Evolutionary conservation across 1,284 basidiomycete genomes (phyloP).

Genomic region (Heterobasidion irregulare): DNA sequence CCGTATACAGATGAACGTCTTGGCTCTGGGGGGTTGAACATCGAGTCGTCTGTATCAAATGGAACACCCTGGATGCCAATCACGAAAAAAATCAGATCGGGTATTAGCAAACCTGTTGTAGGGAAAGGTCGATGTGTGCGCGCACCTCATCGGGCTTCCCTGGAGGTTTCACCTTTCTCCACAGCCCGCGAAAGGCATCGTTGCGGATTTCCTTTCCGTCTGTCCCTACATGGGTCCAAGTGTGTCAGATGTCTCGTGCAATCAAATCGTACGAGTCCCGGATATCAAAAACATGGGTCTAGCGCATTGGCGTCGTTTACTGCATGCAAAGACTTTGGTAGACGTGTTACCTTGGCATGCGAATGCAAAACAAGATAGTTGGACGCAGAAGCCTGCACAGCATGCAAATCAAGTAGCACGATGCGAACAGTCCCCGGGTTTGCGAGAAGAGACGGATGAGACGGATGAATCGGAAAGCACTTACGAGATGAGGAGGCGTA

Average conservation of each 20-base stretch:
- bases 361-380: too few relatives aligned
- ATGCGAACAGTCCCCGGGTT: too few relatives aligned
- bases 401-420: too few relatives aligned
- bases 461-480: slow-evolving; percentile 12
- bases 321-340: too few relatives aligned
- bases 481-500: slow-evolving; percentile 46
- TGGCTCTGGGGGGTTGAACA: slow-evolving; percentile 59
- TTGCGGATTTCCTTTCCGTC: slow-evolving; percentile 20
- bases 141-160: slow-evolving; percentile 67
- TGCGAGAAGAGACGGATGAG: background rate
- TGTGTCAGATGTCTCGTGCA: background rate
- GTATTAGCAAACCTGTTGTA: background rate
- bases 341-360: too few relatives aligned
- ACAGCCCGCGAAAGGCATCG: slow-evolving; percentile 53
- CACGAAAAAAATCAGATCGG: background rate
- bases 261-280: too few relatives aligned
- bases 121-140: background rate
- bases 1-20: slow-evolving; percentile 15
- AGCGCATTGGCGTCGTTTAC: too few relatives aligned
- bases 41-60: slow-evolving; percentile 64
- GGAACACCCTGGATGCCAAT: slow-evolving; percentile 45
- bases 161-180: slow-evolving; percentile 58
- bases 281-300: too few relatives aligned
- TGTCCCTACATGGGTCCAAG: background rate
- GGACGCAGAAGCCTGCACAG: too few relatives aligned